Evolutionary conservation across 345 rosid genomes (phyloP), one percentile per base, ranked within the genome.

Genomic region (Linum lewisii): DNA sequence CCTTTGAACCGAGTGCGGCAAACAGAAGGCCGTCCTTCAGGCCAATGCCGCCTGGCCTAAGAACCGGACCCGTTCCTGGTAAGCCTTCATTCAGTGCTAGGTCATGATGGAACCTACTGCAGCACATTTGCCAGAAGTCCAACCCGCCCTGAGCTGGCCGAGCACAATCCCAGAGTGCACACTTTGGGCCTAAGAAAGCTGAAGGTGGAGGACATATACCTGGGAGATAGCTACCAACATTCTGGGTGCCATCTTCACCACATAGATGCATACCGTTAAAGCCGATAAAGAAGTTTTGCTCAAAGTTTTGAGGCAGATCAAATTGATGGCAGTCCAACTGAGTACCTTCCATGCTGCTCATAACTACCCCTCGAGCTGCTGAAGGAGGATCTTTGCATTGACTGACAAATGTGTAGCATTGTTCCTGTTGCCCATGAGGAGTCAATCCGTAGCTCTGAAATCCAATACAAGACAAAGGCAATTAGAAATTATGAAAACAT

Each of bases 121-220:
- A 93, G 72, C 87, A 90, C 66, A 90, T 90, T 72, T 75, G 92
- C 72, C 64, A 87, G 95, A 95, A 84, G 51, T 80, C 96, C 57
- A 80, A 69, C 23, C 88, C 75, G 24, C 71, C 96, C 74, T 82
- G 97, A 68, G 90, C 87, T 57, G 99, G 99, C 70, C 99, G 77
- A 20, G 97, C 88, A 57, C 99, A 93, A 73, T 93, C 99, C 99
- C 97, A 94, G 71, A 94, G 97, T 1, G 97, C 87, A 73, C 99
- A 94, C 72, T 84, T 94, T 15, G 99, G 97, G 50, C 99, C 97
- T 63, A 94, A 68, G 78, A 87, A 94, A 34, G 99, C 99, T 62
- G 97, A 81, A 16, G 95, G 91, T 15, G 96, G 96, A 47, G 81
- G 97, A 58, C 80, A 87, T 49, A 85, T 75, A 45, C 83, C 78